A percentile compares a stretch with the other conserved stretches of the same genome.
Conservation (phyloP, 1,284 basidiomycete genomes). For the Takashimella koratensis region DNA sequence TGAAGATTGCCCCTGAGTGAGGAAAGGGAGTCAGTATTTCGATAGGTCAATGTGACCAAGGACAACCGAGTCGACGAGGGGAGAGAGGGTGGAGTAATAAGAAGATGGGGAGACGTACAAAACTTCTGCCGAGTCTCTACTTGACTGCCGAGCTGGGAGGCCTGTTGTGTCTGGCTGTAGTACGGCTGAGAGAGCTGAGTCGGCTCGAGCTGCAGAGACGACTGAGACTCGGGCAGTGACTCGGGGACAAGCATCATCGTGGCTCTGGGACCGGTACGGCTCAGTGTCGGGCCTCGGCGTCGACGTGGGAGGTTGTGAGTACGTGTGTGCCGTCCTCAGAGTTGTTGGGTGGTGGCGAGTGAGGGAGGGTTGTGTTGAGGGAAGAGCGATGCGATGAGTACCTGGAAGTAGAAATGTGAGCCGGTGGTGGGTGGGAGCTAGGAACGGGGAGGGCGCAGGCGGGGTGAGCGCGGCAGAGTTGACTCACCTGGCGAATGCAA, state of each 20-base stretch:
- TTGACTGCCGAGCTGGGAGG: conserved; percentile 28
- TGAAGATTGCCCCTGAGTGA: conserved; percentile 45
- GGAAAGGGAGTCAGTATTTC: background rate
- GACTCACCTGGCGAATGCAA: too few species aligned
- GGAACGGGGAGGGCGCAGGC: too few species aligned
- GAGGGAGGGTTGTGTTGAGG: too few species aligned
- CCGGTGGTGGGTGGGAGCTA: too few species aligned
- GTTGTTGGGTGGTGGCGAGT: too few species aligned
- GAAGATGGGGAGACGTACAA: conserved; percentile 30
- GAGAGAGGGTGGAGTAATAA: background rate
- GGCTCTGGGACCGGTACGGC: background rate
- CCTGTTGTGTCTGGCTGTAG: conserved; percentile 35
- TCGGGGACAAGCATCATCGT: conserved; percentile 25
- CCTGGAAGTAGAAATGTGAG: too few species aligned
- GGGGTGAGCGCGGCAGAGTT: too few species aligned
- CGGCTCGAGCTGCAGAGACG: conserved; percentile 29
- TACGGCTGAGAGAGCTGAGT: conserved; percentile 43
- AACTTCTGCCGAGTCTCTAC: conserved; percentile 46
- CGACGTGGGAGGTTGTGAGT: too few species aligned
- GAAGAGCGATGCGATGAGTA: too few species aligned
- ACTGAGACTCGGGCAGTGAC: conserved; percentile 23
- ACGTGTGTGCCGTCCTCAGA: too few species aligned
- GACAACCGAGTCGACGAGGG: background rate
- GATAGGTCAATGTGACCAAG: too few species aligned
- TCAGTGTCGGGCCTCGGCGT: too few species aligned